phyloP scores from a whole-genome alignment of 352 stramenopile species.

The Phytophthora pluvialis region DNA sequence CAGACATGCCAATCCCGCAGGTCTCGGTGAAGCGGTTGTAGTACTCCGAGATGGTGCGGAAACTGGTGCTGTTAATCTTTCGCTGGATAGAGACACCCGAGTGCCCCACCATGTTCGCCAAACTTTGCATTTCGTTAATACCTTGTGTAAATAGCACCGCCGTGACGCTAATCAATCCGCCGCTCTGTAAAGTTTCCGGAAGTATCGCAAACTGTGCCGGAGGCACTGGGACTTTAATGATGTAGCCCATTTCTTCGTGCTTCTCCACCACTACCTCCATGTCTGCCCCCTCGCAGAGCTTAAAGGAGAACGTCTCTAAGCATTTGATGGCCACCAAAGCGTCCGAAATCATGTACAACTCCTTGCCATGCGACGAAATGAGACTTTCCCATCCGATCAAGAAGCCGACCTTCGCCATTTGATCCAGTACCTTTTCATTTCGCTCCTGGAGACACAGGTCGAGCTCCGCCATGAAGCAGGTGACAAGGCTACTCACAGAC shows the following conservation, averaged over 20 bases:
- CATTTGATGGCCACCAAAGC: constrained; percentile 91
- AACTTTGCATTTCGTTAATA: constrained; percentile 95
- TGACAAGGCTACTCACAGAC: constrained; percentile 81
- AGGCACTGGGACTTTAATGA: constrained; percentile 64
- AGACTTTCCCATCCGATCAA: constrained; percentile 95
- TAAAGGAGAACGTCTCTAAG: constrained; percentile 84
- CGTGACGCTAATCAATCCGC: constrained; percentile 72
- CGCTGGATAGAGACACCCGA: constrained; percentile 82
- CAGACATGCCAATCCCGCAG: constrained; percentile 45
- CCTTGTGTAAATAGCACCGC: constrained; percentile 89
- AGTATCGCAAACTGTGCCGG: constrained; percentile 52
- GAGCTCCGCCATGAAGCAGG: constrained; percentile 80
- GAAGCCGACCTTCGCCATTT: constrained; percentile 80
- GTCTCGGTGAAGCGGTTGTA: constrained; percentile 68
- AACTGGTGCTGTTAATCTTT: constrained; percentile 84
- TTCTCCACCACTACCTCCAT: constrained; percentile 71
- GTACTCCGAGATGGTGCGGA: constrained; percentile 76
- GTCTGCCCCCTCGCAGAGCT: constrained; percentile 58
- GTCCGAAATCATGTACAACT: constrained; percentile 95
- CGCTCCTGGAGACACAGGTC: constrained; percentile 74
- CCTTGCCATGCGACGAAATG: constrained; percentile 95
- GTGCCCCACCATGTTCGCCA: constrained; percentile 90
- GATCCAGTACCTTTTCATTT: constrained; percentile 67
- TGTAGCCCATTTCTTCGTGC: constrained; percentile 68
- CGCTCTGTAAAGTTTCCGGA: constrained; percentile 55